Evolutionary conservation across 176 grass and related monocot genomes (phyloP), one percentile per base, ranked within the genome.

Genomic region (barley (Hordeum vulgare)): DNA sequence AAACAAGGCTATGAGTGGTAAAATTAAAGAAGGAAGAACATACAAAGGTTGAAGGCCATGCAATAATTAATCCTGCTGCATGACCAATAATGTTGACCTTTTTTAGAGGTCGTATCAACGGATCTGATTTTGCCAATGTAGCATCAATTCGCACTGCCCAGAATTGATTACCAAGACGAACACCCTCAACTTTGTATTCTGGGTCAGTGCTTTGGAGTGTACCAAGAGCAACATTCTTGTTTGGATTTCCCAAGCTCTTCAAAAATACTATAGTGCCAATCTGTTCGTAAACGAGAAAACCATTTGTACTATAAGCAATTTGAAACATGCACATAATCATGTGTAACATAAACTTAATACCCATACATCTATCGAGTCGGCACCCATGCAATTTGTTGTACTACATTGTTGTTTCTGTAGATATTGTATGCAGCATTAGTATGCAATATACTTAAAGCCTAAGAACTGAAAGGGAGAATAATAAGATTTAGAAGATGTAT

Each of bases 41-140:
- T 61, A 77, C 75, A 77, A 61, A 61, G 13, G 75, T 77, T 61
- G 56, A 61, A 77, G 54, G 33, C 74, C 74, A 61, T 1, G 54
- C 34, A 6, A 60, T 77, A 25, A 13, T 40, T 3, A 12, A 11
- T 60, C 35, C 56, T 3, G 4, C 1, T 17, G 23, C 56, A 25
- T 61, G 11, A 41, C 34, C 11, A 8, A 77, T 39, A 14, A 25
- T 23, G 1, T 58, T 77, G 75, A 39, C 58, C 6, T 12, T 25
- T 26, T 39, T 77, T 12, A 60, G 37, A 40, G 34, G 56, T 2
- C 54, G 21, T 40, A 77, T 37, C 75, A 39, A n/a, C 36, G 8
- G 18, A 25, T 39, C 54, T 17, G 15, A 12, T 25, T 60, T 17
- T 6, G 3, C 31, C 0, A 40, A 5, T 77, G 54, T 11, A 61